Base-by-base conservation (phyloP, 306 rosid genomes). In the Gastrolobium villosum region DNA sequence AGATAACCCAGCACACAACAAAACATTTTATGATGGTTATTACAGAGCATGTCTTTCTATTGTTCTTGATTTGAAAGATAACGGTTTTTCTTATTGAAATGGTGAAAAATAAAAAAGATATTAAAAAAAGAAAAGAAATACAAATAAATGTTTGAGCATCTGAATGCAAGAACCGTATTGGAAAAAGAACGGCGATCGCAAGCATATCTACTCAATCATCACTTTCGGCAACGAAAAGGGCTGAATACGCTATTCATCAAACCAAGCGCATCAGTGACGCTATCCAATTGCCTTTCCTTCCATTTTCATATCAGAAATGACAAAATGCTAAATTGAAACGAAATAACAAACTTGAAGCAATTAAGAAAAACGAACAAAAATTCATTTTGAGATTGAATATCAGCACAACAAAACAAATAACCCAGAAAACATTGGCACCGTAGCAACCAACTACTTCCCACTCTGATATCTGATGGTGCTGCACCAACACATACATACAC, bases 131-230 rank as follows among this genome's bases (percentile, higher is more conserved):
- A 32, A 28, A 30, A 20, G 5, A 20, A 15, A 57, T 0, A 9
- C 6, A 55, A 35, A 61, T 78, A 55, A 35, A 61, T 78, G 40
- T 89, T 10, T 1, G 85, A 89, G 84, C 89, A 72, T 35, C 82
- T 79, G 91, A 89, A 87, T 89, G 88, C 91, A 84, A 26, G 67
- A 85, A 76, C 77, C 88, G 78, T 82, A 82, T 14, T 28, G 31
- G 20, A 61, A 40, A 7, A 70, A 10, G 32, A 13, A 80, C 83
- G 86, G 83, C 10, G 77, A 11, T 1, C 53, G 88, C 91, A 89
- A 84, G 90, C 90, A 89, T 85, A 83, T 4, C 43, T 65, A 65
- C 84, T 85, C 87, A 5, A 70, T 43, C 44, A n/a, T 74, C 54
- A 28, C 3, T 85, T 10, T 87, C 68, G 87, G 88, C 91, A 86